phyloP scores from a whole-genome alignment of 805 yeast genomes.

The Starmera amethionina region DNA sequence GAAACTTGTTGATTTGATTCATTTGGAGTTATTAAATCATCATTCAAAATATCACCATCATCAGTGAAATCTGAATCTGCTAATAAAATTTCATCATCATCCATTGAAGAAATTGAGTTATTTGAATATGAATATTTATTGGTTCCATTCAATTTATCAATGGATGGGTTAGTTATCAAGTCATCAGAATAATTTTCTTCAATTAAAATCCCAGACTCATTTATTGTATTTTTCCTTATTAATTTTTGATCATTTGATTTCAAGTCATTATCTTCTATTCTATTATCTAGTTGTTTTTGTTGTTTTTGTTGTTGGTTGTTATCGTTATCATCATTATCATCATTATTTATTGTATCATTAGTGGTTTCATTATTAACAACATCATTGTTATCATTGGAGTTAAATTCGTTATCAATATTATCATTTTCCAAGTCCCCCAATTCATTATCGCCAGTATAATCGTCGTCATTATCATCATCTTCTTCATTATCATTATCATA shows the following conservation, averaged over 20 bases:
- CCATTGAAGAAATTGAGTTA: constrained; percentile 18
- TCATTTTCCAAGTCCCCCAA: not conserved
- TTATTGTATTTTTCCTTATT: not conserved
- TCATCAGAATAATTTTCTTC: constrained; percentile 15
- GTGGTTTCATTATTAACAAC: constrained; percentile 18
- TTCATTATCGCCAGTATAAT: constrained; percentile 2
- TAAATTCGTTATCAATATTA: constrained; percentile 5
- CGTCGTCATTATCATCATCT: constrained; percentile 2
- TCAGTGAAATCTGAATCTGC: constrained; percentile 24
- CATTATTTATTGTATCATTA: not conserved
- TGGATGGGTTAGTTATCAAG: constrained; percentile 9
- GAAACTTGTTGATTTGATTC: not conserved
- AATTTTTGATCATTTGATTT: no score
- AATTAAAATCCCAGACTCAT: constrained; percentile 13
- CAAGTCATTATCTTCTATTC: not conserved
- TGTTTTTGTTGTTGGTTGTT: constrained; percentile 7
- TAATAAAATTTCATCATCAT: constrained; percentile 15
- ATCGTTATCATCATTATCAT: constrained; percentile 1
- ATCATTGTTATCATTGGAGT: constrained; percentile 9
- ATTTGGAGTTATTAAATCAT: constrained; percentile 9
- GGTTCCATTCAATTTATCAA: constrained; percentile 6
- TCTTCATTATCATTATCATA: constrained; percentile 2
- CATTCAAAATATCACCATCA: constrained; percentile 31
- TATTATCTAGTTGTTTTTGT: not conserved
- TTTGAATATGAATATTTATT: constrained; percentile 8